Conservation (phyloP, 2,329 filamentous ascomycete species). For the Macrophomina phaseolina region DNA sequence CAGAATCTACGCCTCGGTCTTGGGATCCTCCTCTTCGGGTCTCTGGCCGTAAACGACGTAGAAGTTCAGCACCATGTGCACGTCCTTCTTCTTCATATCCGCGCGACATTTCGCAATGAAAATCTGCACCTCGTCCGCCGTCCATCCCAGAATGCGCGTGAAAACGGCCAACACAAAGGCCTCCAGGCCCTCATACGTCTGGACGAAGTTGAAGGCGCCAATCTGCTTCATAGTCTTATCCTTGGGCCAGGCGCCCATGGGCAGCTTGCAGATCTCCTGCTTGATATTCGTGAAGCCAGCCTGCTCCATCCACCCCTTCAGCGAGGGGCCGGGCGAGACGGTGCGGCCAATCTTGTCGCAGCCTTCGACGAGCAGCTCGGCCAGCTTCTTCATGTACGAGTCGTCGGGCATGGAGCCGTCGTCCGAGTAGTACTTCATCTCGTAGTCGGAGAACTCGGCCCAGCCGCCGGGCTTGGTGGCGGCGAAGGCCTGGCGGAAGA, state of each 20-base stretch:
- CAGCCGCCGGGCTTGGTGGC: constrained; percentile 34
- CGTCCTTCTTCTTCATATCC: constrained; percentile 32
- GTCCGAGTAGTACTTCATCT: constrained; percentile 31
- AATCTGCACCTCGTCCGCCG: constrained; percentile 49
- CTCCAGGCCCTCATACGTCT: constrained; percentile 50
- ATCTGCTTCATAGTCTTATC: constrained; percentile 30
- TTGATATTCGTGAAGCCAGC: constrained; percentile 53
- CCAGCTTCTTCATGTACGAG: constrained; percentile 3
- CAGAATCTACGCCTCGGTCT: background rate
- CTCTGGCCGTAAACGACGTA: background rate
- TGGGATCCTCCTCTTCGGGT: background rate
- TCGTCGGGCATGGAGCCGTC: constrained; percentile 31
- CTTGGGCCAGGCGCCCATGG: constrained; percentile 33
- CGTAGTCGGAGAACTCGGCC: constrained; percentile 33
- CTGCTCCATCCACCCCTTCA: constrained; percentile 46
- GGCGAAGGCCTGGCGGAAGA: constrained; percentile 31
- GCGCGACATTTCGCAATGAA: constrained; percentile 37
- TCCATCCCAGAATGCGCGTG: constrained; percentile 50
- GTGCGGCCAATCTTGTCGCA: constrained; percentile 39
- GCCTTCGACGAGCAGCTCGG: constrained; percentile 8
- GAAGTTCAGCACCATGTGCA: constrained; percentile 3
- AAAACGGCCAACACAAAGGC: constrained; percentile 50
- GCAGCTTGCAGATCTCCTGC: constrained; percentile 25
- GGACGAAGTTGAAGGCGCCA: constrained; percentile 41
- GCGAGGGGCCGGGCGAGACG: constrained; percentile 45